These are phyloP conservation scores for Penicillium samsonianum DNA, from an alignment of 495 filamentous ascomycete species.

Conservation along the genomic window DNA sequence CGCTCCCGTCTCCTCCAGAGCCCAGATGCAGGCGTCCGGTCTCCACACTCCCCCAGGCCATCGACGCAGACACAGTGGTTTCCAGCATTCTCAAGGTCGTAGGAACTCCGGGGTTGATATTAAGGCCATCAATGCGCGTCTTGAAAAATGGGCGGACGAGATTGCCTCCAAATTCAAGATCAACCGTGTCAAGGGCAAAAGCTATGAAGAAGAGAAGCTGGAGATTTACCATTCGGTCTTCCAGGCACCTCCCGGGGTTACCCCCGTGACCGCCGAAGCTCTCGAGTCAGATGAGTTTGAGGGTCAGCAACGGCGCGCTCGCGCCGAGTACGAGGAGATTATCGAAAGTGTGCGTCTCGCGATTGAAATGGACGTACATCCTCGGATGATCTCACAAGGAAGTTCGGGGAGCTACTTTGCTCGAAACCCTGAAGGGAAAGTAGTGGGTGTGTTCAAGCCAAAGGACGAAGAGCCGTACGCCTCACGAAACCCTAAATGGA, in stretches of 20 bases:
- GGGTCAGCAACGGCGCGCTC: conserved; percentile 61
- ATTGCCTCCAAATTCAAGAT: conserved; percentile 98
- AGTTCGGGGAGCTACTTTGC: conserved; percentile 99
- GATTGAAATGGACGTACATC: conserved; percentile 90
- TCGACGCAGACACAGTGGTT: conserved; percentile 49
- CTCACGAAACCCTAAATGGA: conserved; percentile 90
- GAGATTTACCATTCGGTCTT: conserved; percentile 99
- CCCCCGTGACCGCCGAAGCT: conserved; percentile 73
- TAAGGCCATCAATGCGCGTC: conserved; percentile 95
- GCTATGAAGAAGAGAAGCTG: conserved; percentile 76
- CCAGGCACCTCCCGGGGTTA: conserved; percentile 81
- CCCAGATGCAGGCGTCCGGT: conserved; percentile 50
- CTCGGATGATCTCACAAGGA: conserved; percentile 92
- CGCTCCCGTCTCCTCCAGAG: conserved; percentile 59
- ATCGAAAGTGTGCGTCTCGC: conserved; percentile 88
- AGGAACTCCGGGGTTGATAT: conserved; percentile 94
- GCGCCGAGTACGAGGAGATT: conserved; percentile 79
- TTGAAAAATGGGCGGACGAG: conserved; percentile 97
- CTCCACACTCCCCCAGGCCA: conserved; percentile 41
- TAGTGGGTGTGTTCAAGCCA: conserved; percentile 97
- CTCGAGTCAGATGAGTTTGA: conserved; percentile 62
- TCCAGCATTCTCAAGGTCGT: conserved; percentile 55
- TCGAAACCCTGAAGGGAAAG: conserved; percentile 83
- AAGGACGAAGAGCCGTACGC: conserved; percentile 99
- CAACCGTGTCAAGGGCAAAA: conserved; percentile 70